Conservation (phyloP, 108 stramenopile species). For the Poteriospumella lacustris region DNA sequence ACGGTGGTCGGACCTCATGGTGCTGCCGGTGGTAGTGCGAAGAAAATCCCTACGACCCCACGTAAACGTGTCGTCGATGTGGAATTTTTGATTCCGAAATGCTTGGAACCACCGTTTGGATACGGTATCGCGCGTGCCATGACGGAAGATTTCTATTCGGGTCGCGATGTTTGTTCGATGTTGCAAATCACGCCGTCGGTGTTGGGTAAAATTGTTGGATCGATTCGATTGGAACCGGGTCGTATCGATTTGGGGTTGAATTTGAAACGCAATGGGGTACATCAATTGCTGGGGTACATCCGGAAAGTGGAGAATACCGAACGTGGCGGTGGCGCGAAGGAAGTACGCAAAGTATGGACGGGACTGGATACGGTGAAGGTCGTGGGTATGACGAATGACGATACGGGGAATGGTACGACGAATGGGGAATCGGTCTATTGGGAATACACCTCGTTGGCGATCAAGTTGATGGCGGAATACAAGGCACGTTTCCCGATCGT, state of each 20-base stretch:
- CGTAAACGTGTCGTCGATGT: slow-evolving; percentile 25
- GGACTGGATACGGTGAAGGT: slow-evolving; percentile 1
- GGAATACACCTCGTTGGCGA: slow-evolving; percentile 86
- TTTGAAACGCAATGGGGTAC: slow-evolving; percentile 69
- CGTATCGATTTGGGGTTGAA: slow-evolving; percentile 85
- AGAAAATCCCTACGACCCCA: no score
- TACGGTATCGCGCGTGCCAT: slow-evolving; percentile 70
- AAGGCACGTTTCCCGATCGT: slow-evolving; percentile 77
- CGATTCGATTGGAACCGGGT: slow-evolving; percentile 61
- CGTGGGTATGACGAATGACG: background rate
- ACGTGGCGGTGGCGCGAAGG: background rate
- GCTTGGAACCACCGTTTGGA: slow-evolving; percentile 84
- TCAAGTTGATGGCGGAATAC: slow-evolving; percentile 80
- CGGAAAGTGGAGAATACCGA: slow-evolving; percentile 34
- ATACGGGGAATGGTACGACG: background rate
- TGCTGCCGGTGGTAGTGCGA: background rate
- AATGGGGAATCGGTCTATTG: slow-evolving; percentile 46
- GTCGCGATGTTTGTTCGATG: slow-evolving; percentile 68
- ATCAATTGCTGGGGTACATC: slow-evolving; percentile 79
- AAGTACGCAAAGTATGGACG: background rate
- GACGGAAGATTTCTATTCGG: slow-evolving; percentile 72
- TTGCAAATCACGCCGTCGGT: slow-evolving; percentile 68
- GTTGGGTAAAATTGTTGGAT: slow-evolving; percentile 76
- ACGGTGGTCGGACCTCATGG: slow-evolving; percentile 56
- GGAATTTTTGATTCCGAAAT: background rate